Base-by-base conservation (phyloP, 139 green algal species). In the Gonium pectorale region DNA sequence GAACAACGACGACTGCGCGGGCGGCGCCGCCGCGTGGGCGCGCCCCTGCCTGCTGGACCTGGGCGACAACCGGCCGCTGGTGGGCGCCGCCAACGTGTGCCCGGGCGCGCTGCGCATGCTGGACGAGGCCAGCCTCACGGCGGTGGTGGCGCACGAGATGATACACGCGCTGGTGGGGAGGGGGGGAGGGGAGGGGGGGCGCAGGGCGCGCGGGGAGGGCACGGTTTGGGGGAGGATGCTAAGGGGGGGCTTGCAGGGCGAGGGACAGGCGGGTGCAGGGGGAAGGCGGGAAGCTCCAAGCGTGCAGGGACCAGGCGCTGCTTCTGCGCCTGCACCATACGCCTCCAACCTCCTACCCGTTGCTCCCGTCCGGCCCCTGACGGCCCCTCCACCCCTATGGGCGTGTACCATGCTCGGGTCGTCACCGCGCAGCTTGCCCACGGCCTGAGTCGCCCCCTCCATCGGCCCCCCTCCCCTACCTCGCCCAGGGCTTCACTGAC, bases 71-170 rank as follows among this genome's bases (percentile, higher is more conserved):
- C 71, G 89, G 40, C 89, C 89, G 8, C 46, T 91, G 63, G 37
- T 90, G 56, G 86, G 79, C 17, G 78, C 40, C 35, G 87, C 87
- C 60, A 93, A 93, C 81, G 68, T 93, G 8, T 93, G 89, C 73
- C 88, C 88, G 1, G 38, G 29, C 35, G 71, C 78, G 1, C 70
- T 90, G 74, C n/a, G 46, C 13, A 51, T 67, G 33, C 81, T 81
- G 26, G 81, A 88, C 38, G 51, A 67, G 40, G 87, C 86, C 4
- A 6, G 40, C 2, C 72, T 86, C 11, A 83, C 86, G 24, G 66
- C 85, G 33, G 73, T 92, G 37, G 40, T 92, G 62, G 60, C 87
- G 64, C 89, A 92, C 59, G 89, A 92, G 89, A 75, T 92, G n/a
- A 86, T 88, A n/a, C 89, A 92, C 43, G 82, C 86, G 33, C 79